Evolutionary conservation across 2,329 filamentous ascomycete species (phyloP), one percentile per base, ranked within the genome.

Genomic region (Calonectria pauciramosa): DNA sequence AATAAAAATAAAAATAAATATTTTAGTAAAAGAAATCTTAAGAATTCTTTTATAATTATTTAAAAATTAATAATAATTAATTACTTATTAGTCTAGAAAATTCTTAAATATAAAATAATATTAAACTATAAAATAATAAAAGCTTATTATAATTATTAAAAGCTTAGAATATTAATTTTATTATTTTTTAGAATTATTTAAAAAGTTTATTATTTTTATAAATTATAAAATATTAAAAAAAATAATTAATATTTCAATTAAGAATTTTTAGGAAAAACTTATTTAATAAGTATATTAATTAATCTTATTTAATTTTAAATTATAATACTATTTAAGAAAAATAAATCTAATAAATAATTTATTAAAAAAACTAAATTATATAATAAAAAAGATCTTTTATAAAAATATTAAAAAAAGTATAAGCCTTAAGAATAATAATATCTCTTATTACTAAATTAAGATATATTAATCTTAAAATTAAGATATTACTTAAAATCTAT

Each of bases 201-300:
- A 54, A 13, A 44, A 54, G 51, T 73, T 63, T 30, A 32, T 32
- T 56, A 5, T 73, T 59, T 16, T 72, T 52, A 60, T 68, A 52
- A 5, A 68, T 41, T 60, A 63, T 51, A 49, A 36, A 4, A 10
- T 10, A 4, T 65, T 68, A 73, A 65, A 64, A 72, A 52, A 59
- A 60, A 28, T 52, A 41, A 18, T 26, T 8, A 26, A 13, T 26
- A 11, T 16, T 11, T 52, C 38, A 38, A 41, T 16, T 18, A 49
- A 52, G 4, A 10, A 63, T 41, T 16, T 41, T 63, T 63, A 52
- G 10, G 11, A 10, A 66, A 66, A 7, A 8, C 14, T 38, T 26
- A 41, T 10, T 14, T 28, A 63, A 14, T 63, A 63, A 18, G 18
- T 63, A 16, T 63, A 63, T 41, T 63, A 41, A 4, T 14, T 41